A percentile compares a stretch with the other conserved stretches of the same genome.
Conservation (phyloP, 169 alveolate genomes). For the Eimeria tenella region DNA sequence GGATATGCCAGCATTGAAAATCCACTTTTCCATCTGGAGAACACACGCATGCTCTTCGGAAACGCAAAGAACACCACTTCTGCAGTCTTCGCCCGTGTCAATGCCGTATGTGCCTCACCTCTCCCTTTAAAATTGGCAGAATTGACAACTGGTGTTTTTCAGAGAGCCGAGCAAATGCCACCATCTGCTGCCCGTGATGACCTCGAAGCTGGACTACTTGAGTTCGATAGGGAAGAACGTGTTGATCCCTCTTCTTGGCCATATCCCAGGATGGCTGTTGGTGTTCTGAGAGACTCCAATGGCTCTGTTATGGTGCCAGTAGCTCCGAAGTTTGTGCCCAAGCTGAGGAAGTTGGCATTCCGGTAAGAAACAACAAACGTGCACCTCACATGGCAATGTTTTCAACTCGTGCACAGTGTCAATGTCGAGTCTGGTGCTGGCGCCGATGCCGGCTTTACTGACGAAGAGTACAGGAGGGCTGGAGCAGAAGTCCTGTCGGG, state of each 20-base stretch:
- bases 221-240: conserved; percentile 69
- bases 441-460: conserved; percentile 85
- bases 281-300: conserved; percentile 66
- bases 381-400: background rate
- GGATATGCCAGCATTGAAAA: conserved; percentile 97
- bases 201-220: conserved; percentile 59
- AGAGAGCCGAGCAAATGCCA: conserved; percentile 64
- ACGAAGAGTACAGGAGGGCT: conserved; percentile 83
- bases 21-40: conserved; percentile 93
- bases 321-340: conserved; percentile 89
- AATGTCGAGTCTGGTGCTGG: conserved; percentile 92
- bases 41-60: conserved; percentile 94
- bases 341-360: conserved; percentile 88
- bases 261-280: conserved; percentile 67
- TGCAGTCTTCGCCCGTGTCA: conserved; percentile 83
- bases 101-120: conserved; percentile 52
- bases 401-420: conserved; percentile 78
- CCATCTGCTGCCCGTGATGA: conserved; percentile 71
- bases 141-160: background rate
- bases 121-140: background rate
- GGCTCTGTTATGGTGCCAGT: conserved; percentile 85
- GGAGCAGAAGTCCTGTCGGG: conserved; percentile 85
- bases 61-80: conserved; percentile 90
- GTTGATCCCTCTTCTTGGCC: conserved; percentile 67
- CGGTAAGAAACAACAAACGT: background rate